Base-by-base conservation (phyloP, 306 rosid genomes). In the Castanea crenata region DNA sequence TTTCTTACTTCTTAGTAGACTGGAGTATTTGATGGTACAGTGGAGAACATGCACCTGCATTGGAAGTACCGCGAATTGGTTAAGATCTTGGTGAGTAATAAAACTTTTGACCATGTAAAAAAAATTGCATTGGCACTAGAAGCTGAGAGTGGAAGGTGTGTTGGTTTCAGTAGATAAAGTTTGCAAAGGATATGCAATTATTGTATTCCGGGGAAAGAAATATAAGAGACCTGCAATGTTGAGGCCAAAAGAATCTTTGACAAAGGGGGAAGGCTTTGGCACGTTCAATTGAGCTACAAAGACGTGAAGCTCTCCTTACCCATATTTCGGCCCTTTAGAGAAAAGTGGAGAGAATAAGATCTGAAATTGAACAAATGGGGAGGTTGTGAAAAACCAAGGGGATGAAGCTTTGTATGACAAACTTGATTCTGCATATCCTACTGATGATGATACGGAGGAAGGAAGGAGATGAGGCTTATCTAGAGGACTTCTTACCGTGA, bases 21-120 rank as follows among this genome's bases (percentile, higher is more conserved):
- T 56, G 99, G 94, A 74, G 98, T 95, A 35, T 95, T 95, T 82
- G 99, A 95, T 80, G 98, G 99, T 59, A 95, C 99, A 4, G 84
- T 95, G 69, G 99, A 95, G 88, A 95, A 92, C 88, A 92, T 95
- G 99, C 99, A 95, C 83, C 86, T 95, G 92, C 99, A 95, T 65
- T 95, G 99, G 99, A 95, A 95, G 79, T 90, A 95, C 83, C 82
- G 99, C 57, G 99, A 95, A 83, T 83, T 95, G 87, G 87, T 95
- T 74, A 95, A 95, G 23, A 23, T 23, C 23, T 23, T 23, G 23
- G 87, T 90, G 65, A 90, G 90, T 79, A 95, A 94, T 73, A 90
- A 83, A 75, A 83, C 80, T 78, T 95, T 92, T 82, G 99, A 95
- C 4, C 97, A 86, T 65, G 94, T 95, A 2, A 95, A 88, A 80